Base-by-base conservation (phyloP, 352 stramenopile genomes). In the Phytophthora fragariae region DNA sequence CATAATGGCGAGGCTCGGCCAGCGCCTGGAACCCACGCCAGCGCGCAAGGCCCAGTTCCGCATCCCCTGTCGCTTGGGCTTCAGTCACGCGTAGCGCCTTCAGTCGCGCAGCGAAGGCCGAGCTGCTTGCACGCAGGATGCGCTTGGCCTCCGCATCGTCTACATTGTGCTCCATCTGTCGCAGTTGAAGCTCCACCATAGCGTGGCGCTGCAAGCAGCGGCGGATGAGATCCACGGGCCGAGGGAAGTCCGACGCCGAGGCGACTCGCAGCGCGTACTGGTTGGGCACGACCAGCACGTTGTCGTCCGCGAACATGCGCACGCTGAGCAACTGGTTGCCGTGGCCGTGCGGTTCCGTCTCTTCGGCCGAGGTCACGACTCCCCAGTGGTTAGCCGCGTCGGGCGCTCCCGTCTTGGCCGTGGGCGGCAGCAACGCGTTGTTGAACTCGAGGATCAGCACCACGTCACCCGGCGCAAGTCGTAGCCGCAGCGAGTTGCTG, bases 371-470 rank as follows among this genome's bases (percentile, higher is more conserved):
- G 31, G 72, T 68, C 15, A 93, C 84, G 31, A 90, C 63, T 10
- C 83, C 86, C 86, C 86, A 93, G 41, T 85, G 75, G 68, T 93
- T 93, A 62, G 71, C 80, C 15, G 70, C 82, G 8, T 75, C 72
- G 0, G 81, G 76, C 0, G 80, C 80, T 8, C 72, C 62, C 15
- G 65, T 57, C 54, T 81, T 89, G 15, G 80, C 76, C 5, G 47
- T 81, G 2, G 57, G 29, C 3, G 85, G 80, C 41, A 94, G 58
- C 21, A 93, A 37, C 17, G 79, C 68, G 66, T 93, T 94, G 47
- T 67, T 77, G 56, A 90, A 90, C 57, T 94, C 85, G 2, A 94
- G 74, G 8, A 93, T 73, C 17, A 94, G 70, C 57, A 93, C 88
- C 11, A 93, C 56, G 64, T 94, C 86, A 7, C 84, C 85, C 12